Evolutionary conservation across 768 basidiomycete genomes (phyloP).

Genomic region (Hericium erinaceus): DNA sequence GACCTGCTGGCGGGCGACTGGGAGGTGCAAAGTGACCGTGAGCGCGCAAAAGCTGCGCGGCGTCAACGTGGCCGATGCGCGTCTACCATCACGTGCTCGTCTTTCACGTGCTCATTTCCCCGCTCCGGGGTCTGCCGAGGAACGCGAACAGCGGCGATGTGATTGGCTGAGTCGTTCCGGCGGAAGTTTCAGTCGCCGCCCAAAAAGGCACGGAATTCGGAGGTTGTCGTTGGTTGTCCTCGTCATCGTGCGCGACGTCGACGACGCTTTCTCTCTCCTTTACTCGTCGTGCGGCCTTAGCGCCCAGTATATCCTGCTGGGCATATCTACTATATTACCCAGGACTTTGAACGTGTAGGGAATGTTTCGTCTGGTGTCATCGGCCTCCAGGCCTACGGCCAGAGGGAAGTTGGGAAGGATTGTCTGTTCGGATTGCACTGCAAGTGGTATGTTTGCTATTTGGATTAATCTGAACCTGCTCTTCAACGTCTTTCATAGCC

Average conservation of each 20-base stretch:
- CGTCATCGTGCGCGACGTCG: slow-evolving; percentile 13
- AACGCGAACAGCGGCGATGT: not conserved
- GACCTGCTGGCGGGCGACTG: no score
- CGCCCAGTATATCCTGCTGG: not conserved
- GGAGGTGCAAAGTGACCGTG: no score
- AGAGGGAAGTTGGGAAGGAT: slow-evolving; percentile 65
- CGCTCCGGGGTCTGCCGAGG: not conserved
- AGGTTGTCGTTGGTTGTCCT: slow-evolving; percentile 7
- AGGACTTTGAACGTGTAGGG: slow-evolving; percentile 2
- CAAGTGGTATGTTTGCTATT: slow-evolving; percentile 3
- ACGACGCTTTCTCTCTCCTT: slow-evolving; percentile 4
- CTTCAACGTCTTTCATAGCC: slow-evolving; percentile 22
- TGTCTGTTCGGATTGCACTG: slow-evolving; percentile 18
- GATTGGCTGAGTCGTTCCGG: slow-evolving; percentile 7
- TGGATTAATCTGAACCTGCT: not conserved
- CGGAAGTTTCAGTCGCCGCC: slow-evolving; percentile 4
- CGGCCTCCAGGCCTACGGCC: slow-evolving; percentile 42
- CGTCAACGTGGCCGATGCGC: no score
- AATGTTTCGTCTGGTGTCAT: slow-evolving; percentile 68
- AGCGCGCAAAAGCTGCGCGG: no score
- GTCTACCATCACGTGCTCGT: no score
- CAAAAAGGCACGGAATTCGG: slow-evolving; percentile 6
- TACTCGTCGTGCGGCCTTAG: slow-evolving; percentile 2
- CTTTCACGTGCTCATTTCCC: no score
- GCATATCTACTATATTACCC: not conserved